These are phyloP conservation scores for Aspergillus sp. DNA, from an alignment of 2,329 filamentous ascomycete genomes.

Conservation along the genomic window DNA sequence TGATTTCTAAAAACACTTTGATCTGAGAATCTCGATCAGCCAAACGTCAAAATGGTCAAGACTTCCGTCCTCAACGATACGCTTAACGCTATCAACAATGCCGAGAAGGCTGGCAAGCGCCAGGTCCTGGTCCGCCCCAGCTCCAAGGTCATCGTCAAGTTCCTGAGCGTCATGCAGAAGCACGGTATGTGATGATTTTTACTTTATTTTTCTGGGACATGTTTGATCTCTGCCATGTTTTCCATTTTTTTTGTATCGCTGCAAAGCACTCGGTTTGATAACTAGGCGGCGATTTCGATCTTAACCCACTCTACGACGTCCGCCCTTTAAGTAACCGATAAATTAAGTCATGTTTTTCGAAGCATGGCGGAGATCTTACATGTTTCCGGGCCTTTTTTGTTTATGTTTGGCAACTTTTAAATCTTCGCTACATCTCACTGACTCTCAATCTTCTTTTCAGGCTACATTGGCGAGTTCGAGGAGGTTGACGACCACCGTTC, in stretches of 20 bases:
- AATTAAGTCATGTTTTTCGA: conserved; percentile 59
- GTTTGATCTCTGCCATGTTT: conserved; percentile 6
- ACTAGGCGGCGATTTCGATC: conserved; percentile 94
- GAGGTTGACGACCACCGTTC: conserved; percentile 99
- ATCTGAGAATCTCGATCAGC: conserved; percentile 52
- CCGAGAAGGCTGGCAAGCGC: conserved; percentile 99
- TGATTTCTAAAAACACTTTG: conserved; percentile 28
- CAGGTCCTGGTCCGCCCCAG: conserved; percentile 97
- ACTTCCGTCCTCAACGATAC: conserved; percentile 99
- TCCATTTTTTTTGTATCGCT: neutral
- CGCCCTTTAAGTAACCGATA: conserved; percentile 99
- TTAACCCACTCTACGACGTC: conserved; percentile 69
- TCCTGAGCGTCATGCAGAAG: conserved; percentile 98
- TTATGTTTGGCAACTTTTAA: conserved; percentile 88
- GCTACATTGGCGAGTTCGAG: conserved; percentile 99
- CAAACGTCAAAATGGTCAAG: conserved; percentile 91
- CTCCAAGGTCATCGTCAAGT: conserved; percentile 99
- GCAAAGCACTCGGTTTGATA: conserved; percentile 77
- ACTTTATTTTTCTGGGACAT: neutral
- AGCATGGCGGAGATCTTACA: conserved; percentile 87
- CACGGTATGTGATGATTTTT: conserved; percentile 73
- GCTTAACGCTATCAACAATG: conserved; percentile 99
- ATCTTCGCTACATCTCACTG: conserved; percentile 78
- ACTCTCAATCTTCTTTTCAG: conserved; percentile 54
- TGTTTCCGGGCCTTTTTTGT: conserved; percentile 67